phyloP scores from a whole-genome alignment of 148 eudicot genomes.

The Arbutus unedo region DNA sequence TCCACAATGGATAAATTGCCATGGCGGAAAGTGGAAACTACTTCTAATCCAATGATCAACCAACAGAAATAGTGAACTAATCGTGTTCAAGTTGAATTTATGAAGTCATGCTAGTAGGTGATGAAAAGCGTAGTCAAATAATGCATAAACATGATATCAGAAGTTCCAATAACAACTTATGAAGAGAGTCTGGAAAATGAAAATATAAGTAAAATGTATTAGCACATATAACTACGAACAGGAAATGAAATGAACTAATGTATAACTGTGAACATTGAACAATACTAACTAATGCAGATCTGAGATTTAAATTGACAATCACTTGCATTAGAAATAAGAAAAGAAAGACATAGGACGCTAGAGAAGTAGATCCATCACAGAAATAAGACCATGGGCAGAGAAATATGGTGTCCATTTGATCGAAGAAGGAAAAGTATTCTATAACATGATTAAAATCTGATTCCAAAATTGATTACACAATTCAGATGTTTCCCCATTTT shows the following conservation, averaged over 20 bases:
- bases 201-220: not conserved
- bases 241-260: not conserved
- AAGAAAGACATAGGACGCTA: not conserved
- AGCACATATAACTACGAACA: not conserved
- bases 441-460: not conserved
- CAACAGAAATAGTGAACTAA: not conserved
- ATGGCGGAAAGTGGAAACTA: not conserved
- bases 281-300: not conserved
- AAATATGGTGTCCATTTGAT: not conserved
- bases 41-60: not conserved
- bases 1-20: not conserved
- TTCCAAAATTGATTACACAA: not conserved
- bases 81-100: not conserved
- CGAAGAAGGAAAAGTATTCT: not conserved
- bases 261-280: not conserved
- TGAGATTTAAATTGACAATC: not conserved
- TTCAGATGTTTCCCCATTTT: not conserved
- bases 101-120: slow-evolving; percentile 6
- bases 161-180: not conserved
- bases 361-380: slow-evolving; percentile 5
- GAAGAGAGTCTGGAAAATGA: not conserved
- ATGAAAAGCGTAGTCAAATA: not conserved
- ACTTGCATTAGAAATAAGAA: slow-evolving; percentile 3
- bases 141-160: not conserved
- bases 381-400: not conserved